Percentiles rank a stretch among this genome's conserved stretches.
These are phyloP conservation scores for Sphaceloma murrayae DNA, from an alignment of 2,329 filamentous ascomycete species.

Conservation along the genomic window DNA sequence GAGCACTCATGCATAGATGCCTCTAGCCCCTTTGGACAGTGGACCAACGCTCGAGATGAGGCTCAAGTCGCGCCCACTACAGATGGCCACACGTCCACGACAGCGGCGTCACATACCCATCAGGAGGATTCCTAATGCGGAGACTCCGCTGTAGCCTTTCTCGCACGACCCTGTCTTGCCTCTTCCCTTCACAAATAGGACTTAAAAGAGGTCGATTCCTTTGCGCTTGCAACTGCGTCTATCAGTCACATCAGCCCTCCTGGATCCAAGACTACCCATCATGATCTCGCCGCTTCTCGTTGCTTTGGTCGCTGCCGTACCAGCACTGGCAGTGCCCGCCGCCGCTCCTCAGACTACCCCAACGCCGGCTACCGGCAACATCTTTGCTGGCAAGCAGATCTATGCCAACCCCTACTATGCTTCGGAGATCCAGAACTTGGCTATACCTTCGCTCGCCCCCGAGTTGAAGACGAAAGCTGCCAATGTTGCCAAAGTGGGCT, in stretches of 20 bases:
- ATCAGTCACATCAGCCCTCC: background rate
- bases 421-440: conserved; percentile 44
- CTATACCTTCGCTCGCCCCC: conserved; percentile 53
- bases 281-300: conserved; percentile 1
- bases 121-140: too few species aligned
- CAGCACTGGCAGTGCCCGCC: conserved; percentile 15
- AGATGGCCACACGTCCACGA: too few species aligned
- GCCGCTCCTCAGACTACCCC: conserved; percentile 18
- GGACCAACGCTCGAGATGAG: background rate
- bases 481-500: conserved; percentile 42
- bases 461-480: conserved; percentile 43
- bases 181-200: too few species aligned
- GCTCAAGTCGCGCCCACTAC: too few species aligned
- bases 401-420: conserved; percentile 47
- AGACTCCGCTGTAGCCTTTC: too few species aligned
- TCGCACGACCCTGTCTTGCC: too few species aligned
- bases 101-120: too few species aligned
- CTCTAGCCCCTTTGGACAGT: too few species aligned
- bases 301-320: conserved; percentile 10
- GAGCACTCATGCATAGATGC: too few species aligned
- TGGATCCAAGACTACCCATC: background rate
- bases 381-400: conserved; percentile 41
- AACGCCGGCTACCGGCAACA: conserved; percentile 41
- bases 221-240: too few species aligned
- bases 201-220: too few species aligned